Evolutionary conservation across 805 yeast genomes (phyloP), one percentile per base, ranked within the genome.

Genomic region (Candida nanaspora): DNA sequence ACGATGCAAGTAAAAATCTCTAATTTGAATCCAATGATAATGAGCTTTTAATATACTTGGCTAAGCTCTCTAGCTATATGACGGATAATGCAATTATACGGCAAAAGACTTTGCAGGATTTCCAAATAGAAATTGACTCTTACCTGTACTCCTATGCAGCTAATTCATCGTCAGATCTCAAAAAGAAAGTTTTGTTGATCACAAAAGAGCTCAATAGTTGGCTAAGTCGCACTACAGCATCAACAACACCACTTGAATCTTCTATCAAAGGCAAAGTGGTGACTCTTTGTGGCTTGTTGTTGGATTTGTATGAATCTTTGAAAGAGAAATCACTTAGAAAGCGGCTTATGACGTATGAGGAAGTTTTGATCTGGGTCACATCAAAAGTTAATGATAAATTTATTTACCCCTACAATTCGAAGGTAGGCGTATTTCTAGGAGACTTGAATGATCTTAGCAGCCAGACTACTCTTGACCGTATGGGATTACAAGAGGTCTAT

Each of bases 401-500:
- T 15, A 33, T 34, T 18, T 42, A 37, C 8, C 43, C 43, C 13
- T 40, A 16, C 14, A 16, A 14, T 35, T 3, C 15, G 9, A 29
- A 10, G 35, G 44, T 33, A 13, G 39, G 37, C n/a, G 13, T 20
- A n/a, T 45, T 16, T 29, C 13, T 19, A 11, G 37, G 9, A 39
- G 38, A 8, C 7, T 21, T 3, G 9, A 22, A 22, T 16, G 23
- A 22, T 5, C 3, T 15, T 9, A 15, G 21, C 14, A 23, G n/a
- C 18, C 11, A 20, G 18, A 6, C 5, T 11, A 14, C 3, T 14
- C 23, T 23, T 6, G 41, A 42, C 39, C 27, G 20, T 16, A 19
- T 27, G 1, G 57, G 56, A 6, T 2, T 66, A 14, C 39, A 40
- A 1, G 54, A 60, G 22, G 38, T 77, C 11, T 69, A 64, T 50